Percentiles rank a stretch among this genome's conserved stretches.
phyloP scores from a whole-genome alignment of 352 stramenopile species.

The Pythium periplocum region DNA sequence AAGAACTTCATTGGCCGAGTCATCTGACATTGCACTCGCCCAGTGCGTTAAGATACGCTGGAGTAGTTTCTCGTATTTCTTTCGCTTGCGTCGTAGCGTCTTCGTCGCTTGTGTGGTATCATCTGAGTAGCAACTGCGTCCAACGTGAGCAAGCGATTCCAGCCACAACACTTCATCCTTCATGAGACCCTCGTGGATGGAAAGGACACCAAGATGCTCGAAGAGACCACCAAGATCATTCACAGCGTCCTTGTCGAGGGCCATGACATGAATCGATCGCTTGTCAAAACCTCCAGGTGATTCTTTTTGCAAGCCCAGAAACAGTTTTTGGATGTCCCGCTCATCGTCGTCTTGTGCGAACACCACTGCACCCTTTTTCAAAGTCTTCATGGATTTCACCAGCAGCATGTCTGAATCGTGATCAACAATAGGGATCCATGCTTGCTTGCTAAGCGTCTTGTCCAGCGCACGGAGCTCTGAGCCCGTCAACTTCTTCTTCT shows the following conservation, averaged over 20 bases:
- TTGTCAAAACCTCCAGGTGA: no score
- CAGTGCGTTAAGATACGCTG: conserved; percentile 11
- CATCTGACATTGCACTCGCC: not conserved
- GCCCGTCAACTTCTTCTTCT: conserved; percentile 35
- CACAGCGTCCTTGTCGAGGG: conserved; percentile 4
- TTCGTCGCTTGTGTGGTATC: not conserved
- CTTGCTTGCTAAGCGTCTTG: conserved; percentile 14
- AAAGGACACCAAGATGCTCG: conserved; percentile 5
- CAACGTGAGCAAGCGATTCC: conserved; percentile 6
- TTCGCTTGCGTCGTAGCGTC: conserved; percentile 2
- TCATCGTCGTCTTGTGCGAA: conserved; percentile 6
- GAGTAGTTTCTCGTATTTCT: conserved; percentile 20
- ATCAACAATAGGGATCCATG: conserved; percentile 11
- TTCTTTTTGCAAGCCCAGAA: no score
- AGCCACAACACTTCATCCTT: conserved; percentile 7
- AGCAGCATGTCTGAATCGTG: not conserved
- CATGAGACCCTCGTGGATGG: conserved; percentile 10
- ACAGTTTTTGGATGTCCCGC: conserved; percentile 13
- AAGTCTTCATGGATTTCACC: conserved; percentile 10
- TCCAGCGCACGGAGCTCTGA: conserved; percentile 35
- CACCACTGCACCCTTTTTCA: conserved; percentile 22
- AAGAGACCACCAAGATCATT: conserved; percentile 5
- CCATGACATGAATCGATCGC: not conserved
- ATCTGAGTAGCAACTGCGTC: no score
- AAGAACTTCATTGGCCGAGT: not conserved